These are phyloP conservation scores for Dactylellina parvicollis DNA, from an alignment of 2,329 filamentous ascomycete species.

Conservation along the genomic window DNA sequence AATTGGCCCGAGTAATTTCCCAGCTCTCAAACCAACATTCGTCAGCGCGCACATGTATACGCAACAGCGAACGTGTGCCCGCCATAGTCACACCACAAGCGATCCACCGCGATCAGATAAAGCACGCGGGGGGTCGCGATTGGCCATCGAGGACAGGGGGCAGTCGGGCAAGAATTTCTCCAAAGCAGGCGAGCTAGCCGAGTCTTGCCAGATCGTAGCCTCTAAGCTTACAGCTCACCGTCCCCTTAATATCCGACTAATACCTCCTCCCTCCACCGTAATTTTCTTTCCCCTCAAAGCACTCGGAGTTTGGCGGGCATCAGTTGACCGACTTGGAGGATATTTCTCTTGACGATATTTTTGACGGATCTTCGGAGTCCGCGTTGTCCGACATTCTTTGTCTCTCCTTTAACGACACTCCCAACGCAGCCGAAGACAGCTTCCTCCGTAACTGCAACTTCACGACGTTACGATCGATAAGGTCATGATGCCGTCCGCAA, in stretches of 20 bases:
- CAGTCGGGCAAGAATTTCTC: conserved; percentile 7
- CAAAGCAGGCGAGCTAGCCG: conserved; percentile 24
- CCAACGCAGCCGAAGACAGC: conserved; percentile 1
- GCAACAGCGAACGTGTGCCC: conserved; percentile 38
- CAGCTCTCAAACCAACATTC: neutral
- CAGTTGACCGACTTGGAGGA: conserved; percentile 11
- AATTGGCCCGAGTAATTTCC: conserved; percentile 5
- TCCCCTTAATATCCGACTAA: conserved; percentile 46
- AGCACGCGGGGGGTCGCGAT: conserved; percentile 23
- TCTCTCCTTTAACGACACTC: conserved; percentile 8
- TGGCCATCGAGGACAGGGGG: conserved; percentile 25
- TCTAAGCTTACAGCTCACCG: conserved; percentile 15
- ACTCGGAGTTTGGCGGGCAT: conserved; percentile 35
- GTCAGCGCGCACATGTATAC: conserved; percentile 25
- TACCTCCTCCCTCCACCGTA: neutral
- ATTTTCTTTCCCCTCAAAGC: conserved; percentile 5
- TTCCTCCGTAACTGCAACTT: neutral
- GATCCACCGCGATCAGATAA: conserved; percentile 41
- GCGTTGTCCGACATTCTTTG: conserved; percentile 44
- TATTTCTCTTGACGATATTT: conserved; percentile 4
- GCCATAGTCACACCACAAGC: conserved; percentile 52
- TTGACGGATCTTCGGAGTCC: conserved; percentile 26
- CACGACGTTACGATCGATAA: neutral
- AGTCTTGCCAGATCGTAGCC: conserved; percentile 46
- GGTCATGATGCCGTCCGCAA: conserved; percentile 76